Evolutionary conservation across 192 early-diverging fungal genomes (phyloP).

Genomic region (Coemansia sp.): DNA sequence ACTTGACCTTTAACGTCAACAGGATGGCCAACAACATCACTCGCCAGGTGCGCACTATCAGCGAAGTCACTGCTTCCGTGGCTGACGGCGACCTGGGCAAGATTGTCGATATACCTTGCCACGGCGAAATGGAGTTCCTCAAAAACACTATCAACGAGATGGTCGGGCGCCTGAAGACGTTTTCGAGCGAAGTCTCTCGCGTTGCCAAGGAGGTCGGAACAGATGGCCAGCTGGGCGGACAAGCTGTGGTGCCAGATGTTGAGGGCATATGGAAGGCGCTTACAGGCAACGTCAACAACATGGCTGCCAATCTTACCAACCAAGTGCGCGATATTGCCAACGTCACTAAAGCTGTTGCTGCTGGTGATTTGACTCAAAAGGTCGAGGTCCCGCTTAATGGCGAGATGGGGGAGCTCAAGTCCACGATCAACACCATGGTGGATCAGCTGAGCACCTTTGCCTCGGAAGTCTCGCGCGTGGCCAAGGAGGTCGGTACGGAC

Average conservation of each 20-base stretch:
- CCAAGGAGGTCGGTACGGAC: no score
- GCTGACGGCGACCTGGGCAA: conserved; percentile 55
- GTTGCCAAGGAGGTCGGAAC: conserved; percentile 67
- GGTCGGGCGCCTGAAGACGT: conserved; percentile 56
- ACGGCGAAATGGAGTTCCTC: conserved; percentile 28
- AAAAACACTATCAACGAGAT: conserved; percentile 49
- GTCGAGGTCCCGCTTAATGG: conserved; percentile 54
- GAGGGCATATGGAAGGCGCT: conserved; percentile 59
- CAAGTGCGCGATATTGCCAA: conserved; percentile 60
- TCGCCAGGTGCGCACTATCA: conserved; percentile 58
- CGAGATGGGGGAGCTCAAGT: conserved; percentile 37
- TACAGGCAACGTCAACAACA: conserved; percentile 57
- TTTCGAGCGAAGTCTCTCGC: conserved; percentile 62
- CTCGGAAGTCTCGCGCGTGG: no score
- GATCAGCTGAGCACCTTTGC: conserved; percentile 50
- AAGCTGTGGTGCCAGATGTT: conserved; percentile 48
- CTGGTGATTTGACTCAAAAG: conserved; percentile 53
- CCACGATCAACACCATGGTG: conserved; percentile 23
- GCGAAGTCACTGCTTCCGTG: conserved; percentile 55
- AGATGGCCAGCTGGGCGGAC: conserved; percentile 70
- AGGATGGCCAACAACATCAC: conserved; percentile 63
- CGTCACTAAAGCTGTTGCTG: conserved; percentile 55
- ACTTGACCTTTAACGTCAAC: conserved; percentile 63
- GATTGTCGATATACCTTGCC: conserved; percentile 47
- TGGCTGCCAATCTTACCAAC: conserved; percentile 59